Conservation (phyloP, 1,139 yeast genomes). For the Entelexis sorbosivorans region DNA sequence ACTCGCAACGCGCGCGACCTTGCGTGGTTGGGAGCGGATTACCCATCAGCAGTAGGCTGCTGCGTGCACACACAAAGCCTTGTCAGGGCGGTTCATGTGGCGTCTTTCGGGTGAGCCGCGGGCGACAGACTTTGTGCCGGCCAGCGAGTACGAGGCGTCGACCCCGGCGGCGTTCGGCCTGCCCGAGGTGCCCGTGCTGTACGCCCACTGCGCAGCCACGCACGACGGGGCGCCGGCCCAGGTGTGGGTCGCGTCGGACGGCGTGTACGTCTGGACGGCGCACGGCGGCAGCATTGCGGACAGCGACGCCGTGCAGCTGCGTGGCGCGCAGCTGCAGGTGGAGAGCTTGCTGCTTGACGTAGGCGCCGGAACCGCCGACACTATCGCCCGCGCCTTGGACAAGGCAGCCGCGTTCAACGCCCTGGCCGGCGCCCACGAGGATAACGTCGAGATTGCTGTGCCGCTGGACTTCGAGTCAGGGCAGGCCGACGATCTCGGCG, state of each 20-base stretch:
- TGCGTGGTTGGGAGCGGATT: not conserved
- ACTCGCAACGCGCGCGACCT: too few relatives aligned
- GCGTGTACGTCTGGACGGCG: slow-evolving; percentile 24
- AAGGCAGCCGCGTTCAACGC: slow-evolving; percentile 9
- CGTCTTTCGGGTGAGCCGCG: slow-evolving; percentile 24
- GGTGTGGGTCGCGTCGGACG: slow-evolving; percentile 21
- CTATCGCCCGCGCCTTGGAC: not conserved
- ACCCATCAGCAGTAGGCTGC: not conserved
- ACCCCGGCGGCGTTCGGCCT: slow-evolving; percentile 31
- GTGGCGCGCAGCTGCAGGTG: not conserved
- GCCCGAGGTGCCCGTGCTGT: slow-evolving; percentile 30
- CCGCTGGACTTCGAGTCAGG: slow-evolving; percentile 18
- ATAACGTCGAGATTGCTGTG: slow-evolving; percentile 14
- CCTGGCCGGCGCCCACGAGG: not conserved
- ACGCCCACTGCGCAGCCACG: not conserved
- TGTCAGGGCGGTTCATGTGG: not conserved
- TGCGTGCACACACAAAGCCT: not conserved
- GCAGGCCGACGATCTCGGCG: slow-evolving; percentile 20
- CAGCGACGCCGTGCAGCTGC: not conserved
- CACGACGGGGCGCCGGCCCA: not conserved
- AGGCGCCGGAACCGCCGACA: not conserved
- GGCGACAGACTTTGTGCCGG: slow-evolving; percentile 25
- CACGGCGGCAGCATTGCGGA: not conserved
- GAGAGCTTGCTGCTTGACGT: not conserved
- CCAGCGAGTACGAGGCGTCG: slow-evolving; percentile 28